Evolutionary conservation across 106 monocot genomes (phyloP), one percentile per base, ranked within the genome.

Genomic region (Gastrodia elata): DNA sequence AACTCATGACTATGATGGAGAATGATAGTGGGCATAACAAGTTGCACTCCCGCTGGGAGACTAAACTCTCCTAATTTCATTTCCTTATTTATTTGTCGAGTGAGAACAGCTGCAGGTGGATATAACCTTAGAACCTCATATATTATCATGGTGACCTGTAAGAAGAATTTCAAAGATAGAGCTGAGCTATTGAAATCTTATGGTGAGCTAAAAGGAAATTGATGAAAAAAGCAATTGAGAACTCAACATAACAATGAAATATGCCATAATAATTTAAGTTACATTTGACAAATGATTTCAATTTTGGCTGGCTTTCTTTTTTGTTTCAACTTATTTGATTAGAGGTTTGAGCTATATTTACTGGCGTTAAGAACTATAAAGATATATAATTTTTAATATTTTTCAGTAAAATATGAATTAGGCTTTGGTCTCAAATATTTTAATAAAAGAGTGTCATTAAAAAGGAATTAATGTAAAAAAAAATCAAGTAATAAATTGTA

Each of bases 121-220:
- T 77, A 77, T 24, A 77, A 40, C 33, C 77, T 78, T 48, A 72
- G 46, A 15, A 41, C 64, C 61, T 78, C 71, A 8, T 65, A 61
- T 6, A 78, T 10, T 14, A 78, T 78, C 78, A 78, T 78, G 22
- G 71, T 72, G 34, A 78, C 64, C 72, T 78, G n/a, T 8, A 41
- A 27, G 16, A 40, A 40, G 37, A 38, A 38, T 67, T 20, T 22
- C 36, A n/a, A 37, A 18, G 18, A 2, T 37, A 5, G 22, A 4
- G n/a, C 20, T 52, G 4, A n/a, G 2, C 20, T 3, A n/a, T 24
- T 8, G n/a, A 22, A n/a, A 6, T 18, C 5, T 22, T 52, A n/a
- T n/a, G 20, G 7, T 22, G n/a, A n/a, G 52, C 22, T 52, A n/a
- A 3, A 22, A 52, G 52, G n/a, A 52, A 52, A 52, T 22, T 52